Base-by-base conservation (phyloP, 2,329 filamentous ascomycete species). In the Biscogniauxia sp. region DNA sequence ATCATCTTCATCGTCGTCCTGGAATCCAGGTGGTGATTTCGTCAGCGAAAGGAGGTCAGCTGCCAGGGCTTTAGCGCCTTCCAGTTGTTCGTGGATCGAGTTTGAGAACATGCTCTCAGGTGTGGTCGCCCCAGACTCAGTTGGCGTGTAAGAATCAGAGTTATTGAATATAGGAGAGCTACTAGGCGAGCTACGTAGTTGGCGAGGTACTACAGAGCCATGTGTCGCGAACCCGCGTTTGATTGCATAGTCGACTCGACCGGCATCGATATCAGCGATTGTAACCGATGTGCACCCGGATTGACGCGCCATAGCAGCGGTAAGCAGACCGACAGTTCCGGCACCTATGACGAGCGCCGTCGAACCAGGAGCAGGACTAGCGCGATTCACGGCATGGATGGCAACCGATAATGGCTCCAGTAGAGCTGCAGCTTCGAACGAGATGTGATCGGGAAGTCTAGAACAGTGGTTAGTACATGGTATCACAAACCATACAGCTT, bases 311-410 rank as follows among this genome's bases (percentile, higher is more conserved):
- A 88, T 87, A 20, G 84, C 84, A 3, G 86, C 85, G 13, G 84
- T 87, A 52, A 89, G 76, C 2, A 89, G 75, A 1, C 87, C 87
- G 28, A 89, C 82, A 1, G 87, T 83, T 17, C 86, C 87, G 11
- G 86, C 85, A 17, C 87, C 87, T n/a, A 88, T 81, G 26, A 89
- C 82, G n/a, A 89, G 74, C 3, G 84, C 83, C 1, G 81, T 83
- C 3, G 83, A 84, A 6, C 83, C 83, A 0, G 83, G 79, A 9
- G 78, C 72, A 2, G 80, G 80, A 28, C 70, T 74, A 13, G 84
- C 83, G 37, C 85, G 78, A 68, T 86, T 86, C 58, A 86, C 77
- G 3, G 85, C 83, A 66, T 88, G 86, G 54, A 88, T 83, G 20
- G 84, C 84, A 20, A 88, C 86, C 0, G 84, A 85, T 4, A 88